phyloP scores from a whole-genome alignment of 768 basidiomycete genomes.

The Pisolithus microcarpus region DNA sequence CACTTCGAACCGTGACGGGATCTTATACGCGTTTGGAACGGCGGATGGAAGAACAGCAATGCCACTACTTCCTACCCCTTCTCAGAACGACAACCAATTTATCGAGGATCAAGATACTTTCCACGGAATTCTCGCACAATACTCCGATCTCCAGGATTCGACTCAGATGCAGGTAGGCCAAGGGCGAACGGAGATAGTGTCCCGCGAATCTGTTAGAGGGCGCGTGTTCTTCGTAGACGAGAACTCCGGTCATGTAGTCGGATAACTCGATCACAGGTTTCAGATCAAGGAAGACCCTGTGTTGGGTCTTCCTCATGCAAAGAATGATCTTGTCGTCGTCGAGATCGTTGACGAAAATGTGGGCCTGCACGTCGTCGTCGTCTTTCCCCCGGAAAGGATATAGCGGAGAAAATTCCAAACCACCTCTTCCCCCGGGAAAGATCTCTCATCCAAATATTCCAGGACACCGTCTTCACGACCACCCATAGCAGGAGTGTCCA shows the following conservation, averaged over 20 bases:
- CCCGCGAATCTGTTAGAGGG: constrained; percentile 34
- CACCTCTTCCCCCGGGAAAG: neutral
- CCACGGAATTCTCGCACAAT: constrained; percentile 67
- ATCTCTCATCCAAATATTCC: neutral
- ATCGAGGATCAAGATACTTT: constrained; percentile 56
- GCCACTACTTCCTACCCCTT: constrained; percentile 21
- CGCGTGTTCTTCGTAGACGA: constrained; percentile 68
- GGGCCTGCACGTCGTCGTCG: constrained; percentile 11
- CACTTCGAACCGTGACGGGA: constrained; percentile 1
- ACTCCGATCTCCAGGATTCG: constrained; percentile 37
- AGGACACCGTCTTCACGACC: neutral
- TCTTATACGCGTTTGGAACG: constrained; percentile 15
- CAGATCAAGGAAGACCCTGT: constrained; percentile 52
- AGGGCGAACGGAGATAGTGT: constrained; percentile 29
- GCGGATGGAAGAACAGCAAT: constrained; percentile 18
- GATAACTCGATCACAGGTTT: constrained; percentile 55
- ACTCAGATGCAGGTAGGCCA: constrained; percentile 7
- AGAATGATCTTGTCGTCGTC: constrained; percentile 63
- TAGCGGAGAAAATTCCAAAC: neutral
- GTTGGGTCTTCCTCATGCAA: constrained; percentile 41
- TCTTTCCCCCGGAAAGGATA: neutral
- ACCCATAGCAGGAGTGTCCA: neutral
- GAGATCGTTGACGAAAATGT: constrained; percentile 52
- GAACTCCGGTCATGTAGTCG: constrained; percentile 64
- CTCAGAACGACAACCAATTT: constrained; percentile 28